Base-by-base conservation (phyloP, 1,284 basidiomycete species). In the Melampsora americana region DNA sequence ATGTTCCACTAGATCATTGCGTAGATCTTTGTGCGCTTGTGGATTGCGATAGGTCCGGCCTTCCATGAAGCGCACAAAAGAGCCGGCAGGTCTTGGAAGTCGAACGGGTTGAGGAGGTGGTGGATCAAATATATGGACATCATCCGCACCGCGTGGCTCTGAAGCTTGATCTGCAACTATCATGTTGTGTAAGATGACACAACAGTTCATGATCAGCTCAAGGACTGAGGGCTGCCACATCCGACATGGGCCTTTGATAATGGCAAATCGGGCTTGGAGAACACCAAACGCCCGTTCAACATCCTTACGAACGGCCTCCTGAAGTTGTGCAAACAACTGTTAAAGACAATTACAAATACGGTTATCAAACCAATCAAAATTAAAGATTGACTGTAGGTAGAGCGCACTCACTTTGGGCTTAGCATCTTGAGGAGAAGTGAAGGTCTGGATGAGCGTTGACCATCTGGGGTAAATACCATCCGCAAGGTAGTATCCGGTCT, bases 151-250 rank as follows among this genome's bases (percentile, higher is more conserved):
- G 4, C 39, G 39, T 42, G 39, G 39, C 11, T 68, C 50, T 14
- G 32, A 28, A 1, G 56, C 14, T 23, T 73, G 23, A 42, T 66
- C 71, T 7, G 65, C 32, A 1, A 66, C 32, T n/a, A 59, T 73
- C 71, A 66, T 73, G 50, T 73, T 73, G 50, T 73, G 71, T 35
- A 73, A 30, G 28, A 73, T 66, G n/a, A 73, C 66, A 16, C 44
- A 66, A 2, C 59, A 23, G 14, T 53, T 66, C 71, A 73, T 73
- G 28, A 66, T 73, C 1, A 32, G 46, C 3, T 30, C 30, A 7
- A 71, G 23, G 2, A 62, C 44, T 23, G 44, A n/a, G 26, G 46
- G 59, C 18, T 64, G 59, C 60, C 42, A 62, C 9, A 50, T 44
- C 12, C 28, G 14, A 20, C 30, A 28, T 1, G 44, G 69, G 7